Evolutionary conservation across 2,329 filamentous ascomycete genomes (phyloP).

Genomic region (Colletotrichum destructivum): DNA sequence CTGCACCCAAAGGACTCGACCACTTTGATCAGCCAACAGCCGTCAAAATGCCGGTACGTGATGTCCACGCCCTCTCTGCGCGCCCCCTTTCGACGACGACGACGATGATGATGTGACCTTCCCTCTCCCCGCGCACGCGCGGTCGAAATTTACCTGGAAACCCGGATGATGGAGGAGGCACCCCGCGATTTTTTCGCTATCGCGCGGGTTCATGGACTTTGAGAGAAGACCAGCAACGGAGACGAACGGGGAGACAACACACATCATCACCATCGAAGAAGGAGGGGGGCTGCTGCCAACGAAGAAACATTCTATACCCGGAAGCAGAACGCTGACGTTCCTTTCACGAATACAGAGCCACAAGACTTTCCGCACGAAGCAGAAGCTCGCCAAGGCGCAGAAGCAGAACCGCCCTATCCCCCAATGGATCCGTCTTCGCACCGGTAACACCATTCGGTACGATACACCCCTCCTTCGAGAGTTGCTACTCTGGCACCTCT

Average conservation of each 20-base stretch:
- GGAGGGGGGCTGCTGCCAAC: background rate
- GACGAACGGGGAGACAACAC: slow-evolving; percentile 31
- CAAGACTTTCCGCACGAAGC: slow-evolving; percentile 99
- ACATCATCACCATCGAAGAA: slow-evolving; percentile 27
- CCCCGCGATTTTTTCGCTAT: background rate
- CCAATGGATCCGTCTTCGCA: slow-evolving; percentile 99
- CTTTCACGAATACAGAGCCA: slow-evolving; percentile 78
- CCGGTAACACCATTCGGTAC: slow-evolving; percentile 99
- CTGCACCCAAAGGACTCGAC: slow-evolving; percentile 50
- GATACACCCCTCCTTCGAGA: slow-evolving; percentile 52
- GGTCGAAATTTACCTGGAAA: slow-evolving; percentile 13
- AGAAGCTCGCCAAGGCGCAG: slow-evolving; percentile 99
- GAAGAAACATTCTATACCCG: background rate
- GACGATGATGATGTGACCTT: slow-evolving; percentile 27
- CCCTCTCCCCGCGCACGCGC: background rate
- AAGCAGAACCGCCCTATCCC: slow-evolving; percentile 99
- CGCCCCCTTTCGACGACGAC: slow-evolving; percentile 23
- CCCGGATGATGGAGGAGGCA: background rate
- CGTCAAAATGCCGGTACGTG: slow-evolving; percentile 60
- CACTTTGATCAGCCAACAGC: slow-evolving; percentile 53
- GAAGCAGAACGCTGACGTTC: slow-evolving; percentile 33
- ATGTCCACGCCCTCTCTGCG: slow-evolving; percentile 14
- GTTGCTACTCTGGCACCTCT: background rate
- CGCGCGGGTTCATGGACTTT: slow-evolving; percentile 9
- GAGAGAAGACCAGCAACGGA: background rate